Conservation (phyloP, 768 basidiomycete genomes). For the Tubosaeta brunneosetosa region DNA sequence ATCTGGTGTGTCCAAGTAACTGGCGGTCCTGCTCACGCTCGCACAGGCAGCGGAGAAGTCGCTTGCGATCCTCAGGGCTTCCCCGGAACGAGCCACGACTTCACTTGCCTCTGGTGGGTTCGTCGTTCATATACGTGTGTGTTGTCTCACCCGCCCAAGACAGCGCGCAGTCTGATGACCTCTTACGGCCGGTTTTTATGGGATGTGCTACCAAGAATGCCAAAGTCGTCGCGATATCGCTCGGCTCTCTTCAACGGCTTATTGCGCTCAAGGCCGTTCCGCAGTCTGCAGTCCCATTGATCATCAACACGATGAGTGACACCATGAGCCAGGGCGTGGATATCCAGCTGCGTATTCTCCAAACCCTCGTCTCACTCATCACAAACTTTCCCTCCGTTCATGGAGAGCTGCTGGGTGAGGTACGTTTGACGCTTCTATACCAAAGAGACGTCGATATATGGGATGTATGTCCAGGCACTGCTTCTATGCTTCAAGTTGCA, state of each 20-base stretch:
- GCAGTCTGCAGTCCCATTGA: slow-evolving; percentile 68
- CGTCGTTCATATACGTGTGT: slow-evolving; percentile 17
- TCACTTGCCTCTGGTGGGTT: slow-evolving; percentile 66
- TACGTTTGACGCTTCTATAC: slow-evolving; percentile 35
- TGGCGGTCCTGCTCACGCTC: slow-evolving; percentile 6
- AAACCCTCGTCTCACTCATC: slow-evolving; percentile 86
- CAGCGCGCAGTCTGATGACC: slow-evolving; percentile 73
- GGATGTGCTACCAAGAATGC: slow-evolving; percentile 90
- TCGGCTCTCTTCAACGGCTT: slow-evolving; percentile 86
- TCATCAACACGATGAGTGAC: slow-evolving; percentile 80
- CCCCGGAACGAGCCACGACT: slow-evolving; percentile 72
- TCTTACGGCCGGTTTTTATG: slow-evolving; percentile 87
- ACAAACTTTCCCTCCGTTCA: slow-evolving; percentile 84
- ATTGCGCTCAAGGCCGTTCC: slow-evolving; percentile 85
- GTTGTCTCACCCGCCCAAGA: slow-evolving; percentile 38
- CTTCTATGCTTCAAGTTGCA: slow-evolving; percentile 94
- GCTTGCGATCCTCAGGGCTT: slow-evolving; percentile 70
- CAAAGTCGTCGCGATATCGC: slow-evolving; percentile 89
- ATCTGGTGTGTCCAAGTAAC: background rate
- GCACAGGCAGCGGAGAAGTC: slow-evolving; percentile 83
- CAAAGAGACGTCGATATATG: background rate
- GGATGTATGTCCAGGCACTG: slow-evolving; percentile 54
- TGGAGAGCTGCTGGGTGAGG: slow-evolving; percentile 75
- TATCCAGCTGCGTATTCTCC: slow-evolving; percentile 90
- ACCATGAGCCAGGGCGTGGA: slow-evolving; percentile 94